Evolutionary conservation across 1,139 yeast genomes (phyloP).

Genomic region (Suhomyces maxii): DNA sequence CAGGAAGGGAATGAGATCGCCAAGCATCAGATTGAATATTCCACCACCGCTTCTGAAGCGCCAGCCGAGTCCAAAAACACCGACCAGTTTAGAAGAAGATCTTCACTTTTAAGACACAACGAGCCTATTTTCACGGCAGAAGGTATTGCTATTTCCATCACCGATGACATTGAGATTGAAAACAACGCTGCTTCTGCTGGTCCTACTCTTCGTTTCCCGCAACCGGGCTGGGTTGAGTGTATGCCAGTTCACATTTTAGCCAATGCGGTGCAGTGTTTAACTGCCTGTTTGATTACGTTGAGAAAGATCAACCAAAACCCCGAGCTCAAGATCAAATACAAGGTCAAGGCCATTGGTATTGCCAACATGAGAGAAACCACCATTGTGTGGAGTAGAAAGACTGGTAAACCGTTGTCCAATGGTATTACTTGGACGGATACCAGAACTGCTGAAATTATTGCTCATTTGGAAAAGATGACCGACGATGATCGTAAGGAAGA

Average conservation of each 20-base stretch:
- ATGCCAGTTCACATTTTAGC: constrained; percentile 84
- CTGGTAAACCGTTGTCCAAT: constrained; percentile 80
- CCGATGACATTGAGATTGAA: constrained; percentile 63
- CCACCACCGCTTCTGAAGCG: constrained; percentile 66
- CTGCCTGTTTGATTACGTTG: constrained; percentile 60
- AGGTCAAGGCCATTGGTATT: constrained; percentile 69
- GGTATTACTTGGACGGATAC: constrained; percentile 98
- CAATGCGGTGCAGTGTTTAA: constrained; percentile 76
- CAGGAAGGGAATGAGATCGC: constrained; percentile 76
- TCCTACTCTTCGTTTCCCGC: constrained; percentile 72
- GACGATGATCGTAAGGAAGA: constrained; percentile 60
- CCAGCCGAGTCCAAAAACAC: constrained; percentile 46
- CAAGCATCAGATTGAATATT: constrained; percentile 85
- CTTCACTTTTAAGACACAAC: constrained; percentile 49
- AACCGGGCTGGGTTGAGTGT: constrained; percentile 94
- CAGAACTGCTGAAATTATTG: constrained; percentile 75
- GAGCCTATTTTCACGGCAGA: constrained; percentile 69
- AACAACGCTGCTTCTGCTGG: constrained; percentile 54
- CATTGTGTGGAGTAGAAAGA: constrained; percentile 80
- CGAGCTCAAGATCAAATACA: constrained; percentile 50
- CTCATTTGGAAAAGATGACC: constrained; percentile 57
- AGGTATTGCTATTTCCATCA: constrained; percentile 66
- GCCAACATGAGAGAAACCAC: constrained; percentile 97
- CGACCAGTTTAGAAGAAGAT: constrained; percentile 53
- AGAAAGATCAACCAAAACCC: constrained; percentile 58